Evolutionary conservation across 2,329 filamentous ascomycete species (phyloP), one percentile per base, ranked within the genome.

Genomic region (Aspergillus sp.): DNA sequence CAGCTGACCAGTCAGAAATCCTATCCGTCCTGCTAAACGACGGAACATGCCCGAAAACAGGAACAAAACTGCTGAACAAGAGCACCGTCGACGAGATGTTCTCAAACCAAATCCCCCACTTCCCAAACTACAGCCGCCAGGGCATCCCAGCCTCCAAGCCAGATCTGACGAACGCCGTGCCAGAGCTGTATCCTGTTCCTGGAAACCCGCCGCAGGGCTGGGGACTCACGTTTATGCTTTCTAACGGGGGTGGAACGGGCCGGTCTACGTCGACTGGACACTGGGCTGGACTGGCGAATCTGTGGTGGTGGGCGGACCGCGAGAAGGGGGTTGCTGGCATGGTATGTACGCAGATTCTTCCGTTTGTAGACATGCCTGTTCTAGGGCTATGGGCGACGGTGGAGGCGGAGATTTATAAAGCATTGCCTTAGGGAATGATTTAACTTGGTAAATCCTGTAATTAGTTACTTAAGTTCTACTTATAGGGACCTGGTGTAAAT

Each of bases 281-380:
- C 62, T 87, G 59, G 85, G 84, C 81, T 4, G 84, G 84, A 0
- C 62, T 86, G 40, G 70, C 82, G 4, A 86, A 86, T 66, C 61
- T 81, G 23, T 86, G 76, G 65, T 87, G 83, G 82, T 86, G 82
- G 82, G 75, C 75, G 35, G 84, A 87, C 64, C 73, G 57, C 79
- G 80, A 84, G 66, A 80, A 77, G 51, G 84, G 84, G 0, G 73
- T 87, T 35, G 84, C 79, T 0, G 82, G 80, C 0, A 78, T 84
- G 6, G 70, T 84, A 3, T 77, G 74, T 12, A 70, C 73, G 7
- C 82, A 84, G 68, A 49, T 55, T 41, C 21, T 55, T 15, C 52
- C 52, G 3, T 55, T 55, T 55, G 52, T n/a, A 12, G 52, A 55
- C 31, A 7, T 33, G 23, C 12, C 35, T 15, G 55, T 56, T 5